phyloP scores from a whole-genome alignment of 495 filamentous ascomycete genomes.

The Aspergillus panamensis region DNA sequence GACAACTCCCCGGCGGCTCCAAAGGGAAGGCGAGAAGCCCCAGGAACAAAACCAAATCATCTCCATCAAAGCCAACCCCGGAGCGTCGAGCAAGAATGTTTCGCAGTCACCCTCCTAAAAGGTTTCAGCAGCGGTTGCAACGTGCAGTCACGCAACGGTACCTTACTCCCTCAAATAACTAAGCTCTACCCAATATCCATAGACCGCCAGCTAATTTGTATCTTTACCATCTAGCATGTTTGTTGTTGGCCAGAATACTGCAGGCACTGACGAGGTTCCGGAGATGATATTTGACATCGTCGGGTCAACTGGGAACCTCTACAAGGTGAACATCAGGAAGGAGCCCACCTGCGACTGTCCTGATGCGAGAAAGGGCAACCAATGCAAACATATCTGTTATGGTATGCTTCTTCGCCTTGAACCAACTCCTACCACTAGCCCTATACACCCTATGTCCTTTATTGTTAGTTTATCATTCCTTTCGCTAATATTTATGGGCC shows the following conservation, averaged over 20 bases:
- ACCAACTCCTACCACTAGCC: neutral
- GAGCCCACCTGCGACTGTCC: constrained; percentile 67
- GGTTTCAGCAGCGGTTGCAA: constrained; percentile 38
- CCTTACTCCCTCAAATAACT: neutral
- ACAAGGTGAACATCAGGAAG: constrained; percentile 54
- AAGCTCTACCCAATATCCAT: neutral
- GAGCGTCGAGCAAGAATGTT: constrained; percentile 44
- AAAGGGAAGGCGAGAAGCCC: constrained; percentile 23
- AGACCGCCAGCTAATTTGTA: neutral
- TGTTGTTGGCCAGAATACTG: constrained; percentile 48
- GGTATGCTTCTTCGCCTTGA: constrained; percentile 32
- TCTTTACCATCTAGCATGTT: constrained; percentile 48
- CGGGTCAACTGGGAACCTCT: constrained; percentile 74
- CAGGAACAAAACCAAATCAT: constrained; percentile 16
- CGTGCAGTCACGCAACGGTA: constrained; percentile 47
- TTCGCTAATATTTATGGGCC: constrained; percentile 18
- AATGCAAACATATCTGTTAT: constrained; percentile 75
- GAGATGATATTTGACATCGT: constrained; percentile 62
- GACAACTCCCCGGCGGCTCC: neutral
- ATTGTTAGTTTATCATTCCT: constrained; percentile 14
- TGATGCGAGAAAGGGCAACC: constrained; percentile 56
- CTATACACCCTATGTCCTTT: constrained; percentile 2
- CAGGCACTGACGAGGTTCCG: constrained; percentile 37
- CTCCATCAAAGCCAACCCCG: constrained; percentile 4
- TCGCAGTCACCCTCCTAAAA: constrained; percentile 35